Base-by-base conservation (phyloP, 495 filamentous ascomycete species). In the Hypomontagnella monticulosa region DNA sequence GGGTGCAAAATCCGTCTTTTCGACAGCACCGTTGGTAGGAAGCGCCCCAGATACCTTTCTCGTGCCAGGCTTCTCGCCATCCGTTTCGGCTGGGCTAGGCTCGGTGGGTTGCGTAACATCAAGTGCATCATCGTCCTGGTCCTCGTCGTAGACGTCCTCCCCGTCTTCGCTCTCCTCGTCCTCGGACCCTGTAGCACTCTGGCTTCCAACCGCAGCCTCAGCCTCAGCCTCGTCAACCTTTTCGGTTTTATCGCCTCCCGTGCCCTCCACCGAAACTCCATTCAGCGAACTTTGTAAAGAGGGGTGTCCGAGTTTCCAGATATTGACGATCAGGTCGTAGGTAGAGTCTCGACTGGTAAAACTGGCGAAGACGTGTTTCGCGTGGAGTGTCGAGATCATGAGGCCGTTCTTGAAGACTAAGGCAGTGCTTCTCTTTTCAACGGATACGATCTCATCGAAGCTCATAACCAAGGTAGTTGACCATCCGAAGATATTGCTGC, bases 401-500 rank as follows among this genome's bases (percentile, higher is more conserved):
- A 99, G 93, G 12, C 93, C 96, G 77, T 99, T 99, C 43, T 93
- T 95, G 75, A 99, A 97, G 1, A 99, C 87, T 74, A 98, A 84
- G 4, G 94, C 96, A 0, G 95, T 99, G 63, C 85, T 97, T 75
- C 96, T 93, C 77, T 98, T 99, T 73, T 99, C 95, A 1, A 99
- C 89, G 0, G 93, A 91, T 30, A 98, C 92, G 48, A 99, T 89
- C 74, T 99, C 95, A 72, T 98, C 96, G 74, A 98, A 99, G 72
- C 91, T 95, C 76, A 99, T 97, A 38, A 99, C 93, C 27, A 98
- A 79, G 3, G 93, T 98, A 0, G 96, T 99, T 1, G 96, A 88
- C 95, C 95, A 99, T 34, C 95, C 95, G 34, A 99, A 84, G 50
- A 99, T 99, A 72, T 99, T 99, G 76, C 95, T 98, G 61, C 93